phyloP scores from a whole-genome alignment of 2,329 filamentous ascomycete genomes.

The Aspergillus intermedius region DNA sequence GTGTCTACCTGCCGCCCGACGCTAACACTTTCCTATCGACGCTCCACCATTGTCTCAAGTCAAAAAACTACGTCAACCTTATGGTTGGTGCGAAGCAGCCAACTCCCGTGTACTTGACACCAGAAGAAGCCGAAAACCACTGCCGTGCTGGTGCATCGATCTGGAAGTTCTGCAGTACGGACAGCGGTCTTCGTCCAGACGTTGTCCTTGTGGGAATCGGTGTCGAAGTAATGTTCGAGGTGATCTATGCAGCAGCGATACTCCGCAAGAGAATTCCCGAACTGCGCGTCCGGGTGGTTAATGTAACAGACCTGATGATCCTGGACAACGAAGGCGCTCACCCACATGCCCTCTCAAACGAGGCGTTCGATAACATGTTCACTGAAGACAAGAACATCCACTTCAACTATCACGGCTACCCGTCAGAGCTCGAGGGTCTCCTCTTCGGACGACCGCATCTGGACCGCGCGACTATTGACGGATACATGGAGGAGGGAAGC shows the following conservation, averaged over 20 bases:
- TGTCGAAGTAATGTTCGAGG: constrained; percentile 60
- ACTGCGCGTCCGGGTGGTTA: constrained; percentile 55
- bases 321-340: constrained; percentile 50
- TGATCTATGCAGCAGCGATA: constrained; percentile 54
- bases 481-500: constrained; percentile 59
- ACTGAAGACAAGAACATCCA: constrained; percentile 50
- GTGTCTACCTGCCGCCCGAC: constrained; percentile 61
- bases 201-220: constrained; percentile 60
- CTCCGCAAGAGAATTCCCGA: constrained; percentile 46
- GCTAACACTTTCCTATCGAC: constrained; percentile 63
- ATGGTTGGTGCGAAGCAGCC: constrained; percentile 64
- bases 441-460: constrained; percentile 52
- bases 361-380: constrained; percentile 52
- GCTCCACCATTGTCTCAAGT: constrained; percentile 54
- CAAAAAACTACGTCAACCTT: constrained; percentile 60
- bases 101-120: constrained; percentile 53
- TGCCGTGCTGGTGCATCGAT: constrained; percentile 54
- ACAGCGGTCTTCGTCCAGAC: constrained; percentile 52
- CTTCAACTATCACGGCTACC: constrained; percentile 64
- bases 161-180: constrained; percentile 57
- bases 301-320: constrained; percentile 62
- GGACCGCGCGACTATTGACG: constrained; percentile 50
- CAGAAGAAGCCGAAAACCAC: constrained; percentile 55
- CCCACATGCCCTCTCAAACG: constrained; percentile 51
- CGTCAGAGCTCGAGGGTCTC: constrained; percentile 54